Evolutionary conservation across 2,329 filamentous ascomycete species (phyloP).

Genomic region (Aspergillus sp.): DNA sequence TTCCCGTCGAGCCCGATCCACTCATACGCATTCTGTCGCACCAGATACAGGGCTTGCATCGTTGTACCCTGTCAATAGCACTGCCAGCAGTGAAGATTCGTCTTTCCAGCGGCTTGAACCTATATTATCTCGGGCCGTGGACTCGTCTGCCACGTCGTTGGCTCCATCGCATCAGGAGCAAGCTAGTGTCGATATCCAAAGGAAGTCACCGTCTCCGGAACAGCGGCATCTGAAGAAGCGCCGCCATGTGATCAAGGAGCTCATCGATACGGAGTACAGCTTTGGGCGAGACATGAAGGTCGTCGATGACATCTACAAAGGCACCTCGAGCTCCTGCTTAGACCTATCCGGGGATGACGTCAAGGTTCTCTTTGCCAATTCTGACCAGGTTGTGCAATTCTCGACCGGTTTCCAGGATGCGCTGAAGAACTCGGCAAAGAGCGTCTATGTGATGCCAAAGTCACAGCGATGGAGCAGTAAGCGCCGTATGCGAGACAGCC

Average conservation of each 20-base stretch:
- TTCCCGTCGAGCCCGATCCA: constrained; percentile 7
- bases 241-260: constrained; percentile 76
- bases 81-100: constrained; percentile 29
- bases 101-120: constrained; percentile 22
- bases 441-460: constrained; percentile 62
- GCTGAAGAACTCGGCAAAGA: constrained; percentile 69
- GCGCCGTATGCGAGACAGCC: constrained; percentile 37
- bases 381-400: constrained; percentile 80
- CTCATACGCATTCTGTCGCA: constrained; percentile 1
- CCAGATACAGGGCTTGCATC: constrained; percentile 9
- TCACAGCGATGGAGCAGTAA: constrained; percentile 46
- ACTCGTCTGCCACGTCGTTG: constrained; percentile 31
- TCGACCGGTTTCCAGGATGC: constrained; percentile 69
- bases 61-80: constrained; percentile 16
- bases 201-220: constrained; percentile 28
- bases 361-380: constrained; percentile 86
- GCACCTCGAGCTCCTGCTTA: constrained; percentile 72
- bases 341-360: constrained; percentile 74
- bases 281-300: constrained; percentile 96
- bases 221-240: constrained; percentile 62
- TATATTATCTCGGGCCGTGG: constrained; percentile 22
- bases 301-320: constrained; percentile 94
- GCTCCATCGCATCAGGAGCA: constrained; percentile 22
- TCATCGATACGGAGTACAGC: constrained; percentile 83
- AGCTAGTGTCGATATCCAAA: constrained; percentile 9